phyloP scores from a whole-genome alignment of 2,329 filamentous ascomycete species.

The Pseudogymnoascus sp. region DNA sequence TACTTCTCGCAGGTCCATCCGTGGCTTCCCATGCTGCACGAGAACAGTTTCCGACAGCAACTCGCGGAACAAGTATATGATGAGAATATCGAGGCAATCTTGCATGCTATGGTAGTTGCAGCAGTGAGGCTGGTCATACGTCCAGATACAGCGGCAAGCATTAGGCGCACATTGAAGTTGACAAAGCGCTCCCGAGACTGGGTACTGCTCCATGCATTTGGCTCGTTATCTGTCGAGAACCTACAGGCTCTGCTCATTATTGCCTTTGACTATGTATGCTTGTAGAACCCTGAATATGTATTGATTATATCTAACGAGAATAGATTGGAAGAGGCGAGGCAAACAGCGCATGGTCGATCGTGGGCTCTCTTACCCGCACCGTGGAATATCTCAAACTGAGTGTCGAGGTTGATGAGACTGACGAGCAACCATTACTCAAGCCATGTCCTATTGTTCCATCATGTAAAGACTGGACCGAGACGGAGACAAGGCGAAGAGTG shows the following conservation, averaged over 20 bases:
- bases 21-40: slow-evolving; percentile 35
- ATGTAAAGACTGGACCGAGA: slow-evolving; percentile 30
- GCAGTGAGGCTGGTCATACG: slow-evolving; percentile 24
- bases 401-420: slow-evolving; percentile 28
- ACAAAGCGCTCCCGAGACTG: slow-evolving; percentile 17
- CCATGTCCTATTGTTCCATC: slow-evolving; percentile 25
- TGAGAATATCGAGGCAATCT: slow-evolving; percentile 25
- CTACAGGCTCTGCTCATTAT: slow-evolving; percentile 33
- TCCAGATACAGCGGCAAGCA: slow-evolving; percentile 21
- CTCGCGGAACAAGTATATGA: slow-evolving; percentile 23
- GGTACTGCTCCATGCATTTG: slow-evolving; percentile 29
- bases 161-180: slow-evolving; percentile 11
- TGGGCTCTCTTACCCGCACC: slow-evolving; percentile 32
- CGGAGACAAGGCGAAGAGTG: slow-evolving; percentile 34
- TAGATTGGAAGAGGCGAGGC: slow-evolving; percentile 29
- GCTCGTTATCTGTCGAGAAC: slow-evolving; percentile 30
- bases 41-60: slow-evolving; percentile 18
- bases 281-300: neutral
- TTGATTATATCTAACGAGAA: neutral
- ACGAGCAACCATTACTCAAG: slow-evolving; percentile 23
- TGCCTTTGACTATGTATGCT: slow-evolving; percentile 31
- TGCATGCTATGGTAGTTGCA: slow-evolving; percentile 31
- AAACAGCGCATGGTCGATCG: slow-evolving; percentile 31
- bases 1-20: slow-evolving; percentile 28
- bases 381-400: slow-evolving; percentile 33